Evolutionary conservation across 139 green algal species (phyloP).

Genomic region (Limnomonas spitsbergensis): DNA sequence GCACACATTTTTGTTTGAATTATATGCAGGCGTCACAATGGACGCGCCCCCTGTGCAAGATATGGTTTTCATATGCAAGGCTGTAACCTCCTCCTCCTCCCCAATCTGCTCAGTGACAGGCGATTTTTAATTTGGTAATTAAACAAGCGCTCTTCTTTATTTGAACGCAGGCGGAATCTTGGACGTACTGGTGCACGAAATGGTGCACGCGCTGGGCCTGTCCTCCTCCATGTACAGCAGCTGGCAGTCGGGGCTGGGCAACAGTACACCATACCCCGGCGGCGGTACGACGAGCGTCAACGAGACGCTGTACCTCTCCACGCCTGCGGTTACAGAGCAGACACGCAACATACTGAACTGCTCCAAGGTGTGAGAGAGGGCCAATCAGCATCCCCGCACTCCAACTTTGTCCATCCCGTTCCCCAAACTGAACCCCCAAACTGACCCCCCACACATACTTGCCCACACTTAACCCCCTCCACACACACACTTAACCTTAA

Average conservation of each 20-base stretch:
- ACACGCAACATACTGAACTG: background rate
- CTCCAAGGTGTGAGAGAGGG: background rate
- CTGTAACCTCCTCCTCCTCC: background rate
- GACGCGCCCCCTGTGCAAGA: no score
- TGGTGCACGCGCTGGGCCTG: slow-evolving; percentile 9
- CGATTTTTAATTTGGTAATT: background rate
- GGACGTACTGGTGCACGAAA: slow-evolving; percentile 13
- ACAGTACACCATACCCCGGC: background rate
- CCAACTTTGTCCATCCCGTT: background rate
- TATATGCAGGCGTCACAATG: no score
- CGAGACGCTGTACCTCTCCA: background rate
- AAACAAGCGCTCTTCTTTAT: background rate
- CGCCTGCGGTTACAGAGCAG: background rate
- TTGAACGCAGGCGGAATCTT: background rate
- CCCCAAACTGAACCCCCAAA: background rate
- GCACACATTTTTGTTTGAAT: no score
- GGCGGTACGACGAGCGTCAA: background rate
- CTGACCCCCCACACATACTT: no score
- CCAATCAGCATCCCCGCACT: background rate
- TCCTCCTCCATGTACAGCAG: slow-evolving; percentile 9
- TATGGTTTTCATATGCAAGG: background rate
- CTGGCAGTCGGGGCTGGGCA: background rate
- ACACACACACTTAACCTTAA: no score
- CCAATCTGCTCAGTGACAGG: background rate
- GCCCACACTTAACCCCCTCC: no score